Conservation (phyloP, 2,329 filamentous ascomycete genomes). For the Pyricularia grisea region DNA sequence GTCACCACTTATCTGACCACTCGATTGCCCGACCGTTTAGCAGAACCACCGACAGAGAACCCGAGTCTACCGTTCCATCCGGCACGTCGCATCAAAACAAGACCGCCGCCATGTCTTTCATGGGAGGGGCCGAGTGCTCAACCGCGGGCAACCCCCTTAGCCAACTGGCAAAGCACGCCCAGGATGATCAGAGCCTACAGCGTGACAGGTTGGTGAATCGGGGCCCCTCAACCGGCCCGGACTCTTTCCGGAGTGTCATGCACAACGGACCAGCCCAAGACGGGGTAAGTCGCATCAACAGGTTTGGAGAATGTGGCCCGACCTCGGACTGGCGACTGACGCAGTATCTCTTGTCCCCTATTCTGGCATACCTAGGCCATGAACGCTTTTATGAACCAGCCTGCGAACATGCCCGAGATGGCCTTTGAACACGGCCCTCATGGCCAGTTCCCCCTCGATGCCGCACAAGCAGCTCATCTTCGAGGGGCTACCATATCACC, state of each 20-base stretch:
- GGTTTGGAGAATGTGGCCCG: not conserved
- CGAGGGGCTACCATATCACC: slow-evolving; percentile 44
- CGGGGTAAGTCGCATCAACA: slow-evolving; percentile 38
- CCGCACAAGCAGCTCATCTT: slow-evolving; percentile 38
- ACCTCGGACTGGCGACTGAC: not conserved
- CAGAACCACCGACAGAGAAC: not conserved
- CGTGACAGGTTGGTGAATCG: slow-evolving; percentile 77
- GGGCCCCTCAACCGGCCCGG: slow-evolving; percentile 55
- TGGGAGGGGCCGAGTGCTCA: slow-evolving; percentile 93
- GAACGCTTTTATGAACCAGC: slow-evolving; percentile 84
- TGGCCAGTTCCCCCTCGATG: slow-evolving; percentile 33
- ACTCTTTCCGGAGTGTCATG: slow-evolving; percentile 66
- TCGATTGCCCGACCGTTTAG: not conserved
- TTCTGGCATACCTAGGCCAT: slow-evolving; percentile 57
- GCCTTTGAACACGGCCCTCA: slow-evolving; percentile 36
- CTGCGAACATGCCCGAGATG: slow-evolving; percentile 47
- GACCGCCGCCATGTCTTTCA: slow-evolving; percentile 67
- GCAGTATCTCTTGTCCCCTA: not conserved
- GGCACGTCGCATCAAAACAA: not conserved
- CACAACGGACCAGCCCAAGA: slow-evolving; percentile 60
- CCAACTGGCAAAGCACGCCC: slow-evolving; percentile 94
- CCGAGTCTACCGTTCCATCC: not conserved
- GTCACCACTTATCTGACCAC: not conserved
- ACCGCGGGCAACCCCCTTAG: slow-evolving; percentile 92
- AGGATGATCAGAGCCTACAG: slow-evolving; percentile 92